These are phyloP conservation scores for Trypanosoma platydactyli DNA, from an alignment of 208 protist genomes.

Conservation along the genomic window DNA sequence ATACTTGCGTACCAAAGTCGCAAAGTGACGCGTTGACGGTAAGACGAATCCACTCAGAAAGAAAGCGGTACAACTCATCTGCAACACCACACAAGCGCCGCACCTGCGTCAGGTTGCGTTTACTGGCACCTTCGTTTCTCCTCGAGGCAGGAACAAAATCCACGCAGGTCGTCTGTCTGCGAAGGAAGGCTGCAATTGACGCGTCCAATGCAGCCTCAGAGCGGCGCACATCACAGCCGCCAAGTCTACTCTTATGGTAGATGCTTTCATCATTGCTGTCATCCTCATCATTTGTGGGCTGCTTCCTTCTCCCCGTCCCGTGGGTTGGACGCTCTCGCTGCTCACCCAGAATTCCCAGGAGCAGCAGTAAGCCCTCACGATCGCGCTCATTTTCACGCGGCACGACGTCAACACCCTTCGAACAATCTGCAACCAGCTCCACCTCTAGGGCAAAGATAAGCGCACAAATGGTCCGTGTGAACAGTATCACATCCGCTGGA, in stretches of 20 bases:
- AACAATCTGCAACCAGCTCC: conserved; percentile 1
- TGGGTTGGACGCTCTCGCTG: not conserved
- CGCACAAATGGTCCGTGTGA: conserved; percentile 11
- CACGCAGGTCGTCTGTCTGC: conserved; percentile 5
- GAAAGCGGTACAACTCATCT: conserved; percentile 19
- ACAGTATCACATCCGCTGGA: not conserved
- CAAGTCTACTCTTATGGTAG: not conserved
- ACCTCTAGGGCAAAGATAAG: conserved; percentile 9
- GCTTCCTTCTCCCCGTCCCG: not conserved
- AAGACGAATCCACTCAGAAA: conserved; percentile 16
- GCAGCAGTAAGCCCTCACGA: conserved; percentile 7
- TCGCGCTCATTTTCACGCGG: conserved; percentile 4
- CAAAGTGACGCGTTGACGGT: not conserved
- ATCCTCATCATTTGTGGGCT: not conserved
- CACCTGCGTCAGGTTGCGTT: not conserved
- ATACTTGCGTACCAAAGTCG: not conserved
- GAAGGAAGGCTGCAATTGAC: not conserved
- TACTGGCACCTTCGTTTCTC: not conserved
- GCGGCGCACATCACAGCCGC: not conserved
- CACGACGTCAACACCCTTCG: not conserved
- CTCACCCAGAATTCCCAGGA: conserved; percentile 1
- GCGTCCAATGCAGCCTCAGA: not conserved
- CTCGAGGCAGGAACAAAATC: not conserved
- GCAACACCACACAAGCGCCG: conserved; percentile 10
- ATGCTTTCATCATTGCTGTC: not conserved